Base-by-base conservation (phyloP, 495 filamentous ascomycete species). In the Glarea lozoyensis region DNA sequence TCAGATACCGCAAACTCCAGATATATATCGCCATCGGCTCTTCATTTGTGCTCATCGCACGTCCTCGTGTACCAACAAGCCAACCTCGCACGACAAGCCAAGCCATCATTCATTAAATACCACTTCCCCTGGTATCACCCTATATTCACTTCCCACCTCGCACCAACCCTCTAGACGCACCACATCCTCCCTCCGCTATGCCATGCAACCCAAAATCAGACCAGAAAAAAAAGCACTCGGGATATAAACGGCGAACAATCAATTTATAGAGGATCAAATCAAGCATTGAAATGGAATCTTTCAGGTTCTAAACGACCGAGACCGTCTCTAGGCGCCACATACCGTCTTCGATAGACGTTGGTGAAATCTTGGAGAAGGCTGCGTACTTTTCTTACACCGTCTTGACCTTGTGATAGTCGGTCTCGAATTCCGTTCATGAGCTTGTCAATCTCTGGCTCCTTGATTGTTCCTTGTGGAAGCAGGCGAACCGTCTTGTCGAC, bases 291-390 rank as follows among this genome's bases (percentile, higher is more conserved):
- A 52, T 82, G 81, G 67, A 96, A 96, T 30, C 85, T 77, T 39
- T 79, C 75, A 6, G 86, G 86, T 63, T 93, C 86, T 30, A 96
- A 61, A 49, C 84, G 70, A 5, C 89, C 89, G 31, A 96, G 69
- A 3, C 89, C 89, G 53, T 94, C 89, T 42, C 89, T 65, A n/a
- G 89, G 89, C 16, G 89, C 89, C 10, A 99, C 84, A 60, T 99
- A 95, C 51, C 94, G 73, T 51, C 93, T 68, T 30, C 92, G 79
- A 59, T 97, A 99, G 27, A 76, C 82, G 53, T 88, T 94, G 5
- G 93, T 95, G 58, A 99, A 99, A 62, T 99, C 86, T 70, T 97
- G 93, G 25, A 99, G 71, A 2, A 95, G 72, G 24, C 75, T 76
- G 16, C 93, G 74, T 30, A 99, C 82, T 63, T 84, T 84, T 36